phyloP scores from a whole-genome alignment of 2,329 filamentous ascomycete species.

The Xylogone sp. region DNA sequence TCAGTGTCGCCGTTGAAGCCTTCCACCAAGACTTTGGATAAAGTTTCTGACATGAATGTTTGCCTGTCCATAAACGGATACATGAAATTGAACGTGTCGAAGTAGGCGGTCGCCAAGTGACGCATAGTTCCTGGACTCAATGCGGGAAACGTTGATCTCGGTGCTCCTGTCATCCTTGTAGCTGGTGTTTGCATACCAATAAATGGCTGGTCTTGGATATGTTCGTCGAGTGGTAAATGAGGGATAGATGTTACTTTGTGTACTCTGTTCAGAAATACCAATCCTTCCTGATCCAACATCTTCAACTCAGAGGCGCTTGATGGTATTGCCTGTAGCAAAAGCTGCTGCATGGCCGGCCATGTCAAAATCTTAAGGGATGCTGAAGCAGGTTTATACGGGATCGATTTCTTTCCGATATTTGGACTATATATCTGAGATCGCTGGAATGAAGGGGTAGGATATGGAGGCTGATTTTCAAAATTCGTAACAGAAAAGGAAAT shows the following conservation, averaged over 20 bases:
- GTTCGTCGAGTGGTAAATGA: constrained; percentile 21
- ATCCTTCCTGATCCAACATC: constrained; percentile 32
- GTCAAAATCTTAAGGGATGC: constrained; percentile 48
- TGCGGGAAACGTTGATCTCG: constrained; percentile 23
- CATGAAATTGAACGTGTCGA: constrained; percentile 55
- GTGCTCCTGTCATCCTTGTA: constrained; percentile 19
- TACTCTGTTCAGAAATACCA: constrained; percentile 30
- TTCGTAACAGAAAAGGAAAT: constrained; percentile 13
- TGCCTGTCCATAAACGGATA: constrained; percentile 57
- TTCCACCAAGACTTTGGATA: constrained; percentile 41
- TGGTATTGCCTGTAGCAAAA: constrained; percentile 31
- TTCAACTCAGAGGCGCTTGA: constrained; percentile 30
- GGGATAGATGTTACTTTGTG: constrained; percentile 16
- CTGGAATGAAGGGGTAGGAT: constrained; percentile 12
- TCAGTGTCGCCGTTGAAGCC: constrained; percentile 46
- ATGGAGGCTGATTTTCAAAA: constrained; percentile 17
- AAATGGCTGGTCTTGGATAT: constrained; percentile 19
- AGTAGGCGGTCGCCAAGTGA: constrained; percentile 49
- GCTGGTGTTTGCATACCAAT: constrained; percentile 28
- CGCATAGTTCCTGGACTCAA: constrained; percentile 48
- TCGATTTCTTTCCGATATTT: constrained; percentile 6
- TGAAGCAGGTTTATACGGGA: constrained; percentile 25
- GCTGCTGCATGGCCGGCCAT: constrained; percentile 42
- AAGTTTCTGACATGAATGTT: constrained; percentile 43
- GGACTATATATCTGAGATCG: constrained; percentile 13